These are phyloP conservation scores for Aspergillus unguis DNA, from an alignment of 2,329 filamentous ascomycete species.

Conservation along the genomic window DNA sequence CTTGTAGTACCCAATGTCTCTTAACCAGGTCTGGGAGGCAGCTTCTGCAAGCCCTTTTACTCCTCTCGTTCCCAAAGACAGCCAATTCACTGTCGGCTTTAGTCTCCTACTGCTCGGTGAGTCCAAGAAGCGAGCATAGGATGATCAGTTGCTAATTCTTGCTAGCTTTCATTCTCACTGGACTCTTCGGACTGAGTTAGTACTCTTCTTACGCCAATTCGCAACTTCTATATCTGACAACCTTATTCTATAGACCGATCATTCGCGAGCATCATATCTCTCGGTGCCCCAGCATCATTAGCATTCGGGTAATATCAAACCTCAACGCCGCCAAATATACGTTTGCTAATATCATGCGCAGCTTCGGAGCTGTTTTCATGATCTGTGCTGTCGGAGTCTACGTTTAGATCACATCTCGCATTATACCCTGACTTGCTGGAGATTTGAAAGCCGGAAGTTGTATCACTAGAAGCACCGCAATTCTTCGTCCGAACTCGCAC, in stretches of 20 bases:
- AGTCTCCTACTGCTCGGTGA: slow-evolving; percentile 65
- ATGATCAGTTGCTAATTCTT: slow-evolving; percentile 11
- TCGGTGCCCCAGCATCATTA: slow-evolving; percentile 82
- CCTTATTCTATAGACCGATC: slow-evolving; percentile 65
- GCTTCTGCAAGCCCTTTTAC: slow-evolving; percentile 81
- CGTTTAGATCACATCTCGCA: slow-evolving; percentile 59
- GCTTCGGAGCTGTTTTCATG: slow-evolving; percentile 94
- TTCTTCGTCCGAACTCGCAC: slow-evolving; percentile 18
- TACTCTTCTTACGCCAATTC: slow-evolving; percentile 1
- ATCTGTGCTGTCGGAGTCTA: slow-evolving; percentile 99
- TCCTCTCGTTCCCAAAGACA: slow-evolving; percentile 74
- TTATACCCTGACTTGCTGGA: slow-evolving; percentile 30
- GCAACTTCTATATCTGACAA: background rate
- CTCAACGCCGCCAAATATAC: background rate
- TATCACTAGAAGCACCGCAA: slow-evolving; percentile 33
- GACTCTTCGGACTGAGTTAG: slow-evolving; percentile 83
- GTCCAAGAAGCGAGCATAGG: slow-evolving; percentile 1
- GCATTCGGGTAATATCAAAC: slow-evolving; percentile 70
- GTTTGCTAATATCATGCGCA: slow-evolving; percentile 39
- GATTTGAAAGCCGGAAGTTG: slow-evolving; percentile 25
- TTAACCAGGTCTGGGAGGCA: slow-evolving; percentile 90
- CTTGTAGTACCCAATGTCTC: slow-evolving; percentile 51
- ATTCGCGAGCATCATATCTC: slow-evolving; percentile 67
- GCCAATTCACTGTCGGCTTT: slow-evolving; percentile 80
- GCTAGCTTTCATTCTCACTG: slow-evolving; percentile 64